Evolutionary conservation across 2,329 filamentous ascomycete species (phyloP), one percentile per base, ranked within the genome.

Genomic region (Phaeosphaeria sp.): DNA sequence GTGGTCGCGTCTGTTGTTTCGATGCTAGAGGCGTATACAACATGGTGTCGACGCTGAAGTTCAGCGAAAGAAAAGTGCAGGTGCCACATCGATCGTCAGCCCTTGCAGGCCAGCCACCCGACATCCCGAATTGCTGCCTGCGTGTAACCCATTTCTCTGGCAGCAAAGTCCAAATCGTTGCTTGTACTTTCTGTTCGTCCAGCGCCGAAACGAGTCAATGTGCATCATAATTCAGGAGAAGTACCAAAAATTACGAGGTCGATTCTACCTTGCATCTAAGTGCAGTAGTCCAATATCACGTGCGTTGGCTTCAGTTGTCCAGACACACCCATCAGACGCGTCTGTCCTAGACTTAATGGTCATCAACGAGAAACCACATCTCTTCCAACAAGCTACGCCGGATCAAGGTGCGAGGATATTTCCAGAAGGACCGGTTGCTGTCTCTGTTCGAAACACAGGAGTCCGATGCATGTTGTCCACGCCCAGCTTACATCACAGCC

Each of bases 401-500:
- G n/a, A n/a, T n/a, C 15, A n/a, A n/a, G 36, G 17, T n/a, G 6
- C 4, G 15, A 39, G 15, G 15, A 39, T n/a, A n/a, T n/a, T 17
- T 17, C 2, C 36, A 39, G 5, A 17, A 39, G 36, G 36, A 15
- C 43, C 2, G 43, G 20, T 6, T 27, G 45, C n/a, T 17, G 7
- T 30, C 22, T 27, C 13, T 18, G 45, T 1, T 30, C 15, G 13
- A 30, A 49, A 39, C 20, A 39, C n/a, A 17, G 30, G 18, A 43
- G 22, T 15, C 18, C 18, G 20, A 51, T 27, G 30, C 25, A 43
- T 40, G 17, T 20, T 43, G 36, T 51, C 24, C 17, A 43, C 27
- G 21, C 21, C 13, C 27, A 51, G 56, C 55, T 49, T 49, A 53
- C 51, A 49, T 49, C 59, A 53, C 49, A 43, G 13, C 22, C 17